A percentile compares a stretch with the other conserved stretches of the same genome.
These are phyloP conservation scores for Serendipita sp. DNA, from an alignment of 768 basidiomycete species.

Conservation along the genomic window DNA sequence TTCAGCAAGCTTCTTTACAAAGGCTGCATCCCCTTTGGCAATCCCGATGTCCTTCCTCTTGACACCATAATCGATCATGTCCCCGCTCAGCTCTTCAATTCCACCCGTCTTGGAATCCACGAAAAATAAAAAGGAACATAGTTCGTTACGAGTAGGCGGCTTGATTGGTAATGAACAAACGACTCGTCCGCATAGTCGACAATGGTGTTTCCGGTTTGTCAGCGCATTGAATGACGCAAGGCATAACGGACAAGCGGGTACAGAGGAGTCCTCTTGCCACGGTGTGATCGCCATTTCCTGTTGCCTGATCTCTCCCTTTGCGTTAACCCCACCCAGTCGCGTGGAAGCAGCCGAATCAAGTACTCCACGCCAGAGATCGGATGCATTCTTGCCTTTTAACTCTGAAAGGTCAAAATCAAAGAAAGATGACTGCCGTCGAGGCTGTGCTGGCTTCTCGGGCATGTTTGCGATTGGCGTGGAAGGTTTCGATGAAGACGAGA, in stretches of 20 bases:
- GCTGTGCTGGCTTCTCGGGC: slow-evolving; percentile 12
- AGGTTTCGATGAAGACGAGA: slow-evolving; percentile 16
- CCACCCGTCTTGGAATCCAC: slow-evolving; percentile 61
- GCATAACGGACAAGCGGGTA: slow-evolving; percentile 75
- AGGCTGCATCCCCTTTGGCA: neutral
- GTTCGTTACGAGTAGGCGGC: slow-evolving; percentile 41
- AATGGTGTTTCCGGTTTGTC: slow-evolving; percentile 91
- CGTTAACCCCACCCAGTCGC: slow-evolving; percentile 21
- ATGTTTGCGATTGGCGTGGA: neutral
- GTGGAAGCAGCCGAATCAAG: slow-evolving; percentile 18
- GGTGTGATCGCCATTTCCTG: slow-evolving; percentile 86
- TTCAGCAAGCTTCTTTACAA: slow-evolving; percentile 14
- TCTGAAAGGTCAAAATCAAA: slow-evolving; percentile 50
- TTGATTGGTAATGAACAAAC: slow-evolving; percentile 80
- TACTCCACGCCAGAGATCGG: slow-evolving; percentile 50
- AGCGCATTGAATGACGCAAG: slow-evolving; percentile 63
- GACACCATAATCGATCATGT: slow-evolving; percentile 74
- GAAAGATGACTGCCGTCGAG: slow-evolving; percentile 43
- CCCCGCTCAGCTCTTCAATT: slow-evolving; percentile 64
- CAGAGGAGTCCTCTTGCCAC: slow-evolving; percentile 74
- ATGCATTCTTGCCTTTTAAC: slow-evolving; percentile 44
- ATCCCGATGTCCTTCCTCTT: slow-evolving; percentile 15
- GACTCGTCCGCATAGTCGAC: slow-evolving; percentile 80
- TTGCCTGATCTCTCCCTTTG: slow-evolving; percentile 54
- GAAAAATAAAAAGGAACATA: slow-evolving; percentile 70